These are phyloP conservation scores for Glycine soja DNA, from an alignment of 306 rosid genomes.

Conservation along the genomic window DNA sequence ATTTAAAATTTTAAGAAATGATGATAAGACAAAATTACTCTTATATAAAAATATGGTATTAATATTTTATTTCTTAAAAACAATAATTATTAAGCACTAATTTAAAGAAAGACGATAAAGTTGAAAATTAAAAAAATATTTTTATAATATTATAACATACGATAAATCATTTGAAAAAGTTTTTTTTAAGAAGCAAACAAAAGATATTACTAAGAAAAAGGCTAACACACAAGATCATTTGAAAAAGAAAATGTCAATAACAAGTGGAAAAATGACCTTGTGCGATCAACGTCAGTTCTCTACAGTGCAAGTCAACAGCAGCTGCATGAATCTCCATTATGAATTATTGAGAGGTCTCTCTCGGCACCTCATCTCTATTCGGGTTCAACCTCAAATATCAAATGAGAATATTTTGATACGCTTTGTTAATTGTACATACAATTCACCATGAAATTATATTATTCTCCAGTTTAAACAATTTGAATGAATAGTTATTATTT, in stretches of 20 bases:
- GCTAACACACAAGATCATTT: not conserved
- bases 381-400: not conserved
- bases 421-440: not conserved
- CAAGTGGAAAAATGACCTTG: not conserved
- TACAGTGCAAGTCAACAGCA: not conserved
- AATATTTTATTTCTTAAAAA: not conserved
- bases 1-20: no score
- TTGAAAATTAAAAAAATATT: not conserved
- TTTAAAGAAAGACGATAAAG: not conserved
- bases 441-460: not conserved
- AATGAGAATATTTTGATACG: not conserved
- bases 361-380: not conserved
- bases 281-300: not conserved
- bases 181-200: no score
- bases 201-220: no score
- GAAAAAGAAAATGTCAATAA: not conserved
- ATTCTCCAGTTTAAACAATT: not conserved
- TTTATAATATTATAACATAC: not conserved
- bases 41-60: not conserved
- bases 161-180: not conserved
- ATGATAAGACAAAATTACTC: not conserved
- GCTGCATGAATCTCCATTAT: not conserved
- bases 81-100: not conserved
- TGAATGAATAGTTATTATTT: not conserved
- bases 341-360: not conserved